Percentiles rank a stretch among this genome's conserved stretches.
phyloP scores from a whole-genome alignment of 2,329 filamentous ascomycete genomes.

The Colletotrichum somersetense region DNA sequence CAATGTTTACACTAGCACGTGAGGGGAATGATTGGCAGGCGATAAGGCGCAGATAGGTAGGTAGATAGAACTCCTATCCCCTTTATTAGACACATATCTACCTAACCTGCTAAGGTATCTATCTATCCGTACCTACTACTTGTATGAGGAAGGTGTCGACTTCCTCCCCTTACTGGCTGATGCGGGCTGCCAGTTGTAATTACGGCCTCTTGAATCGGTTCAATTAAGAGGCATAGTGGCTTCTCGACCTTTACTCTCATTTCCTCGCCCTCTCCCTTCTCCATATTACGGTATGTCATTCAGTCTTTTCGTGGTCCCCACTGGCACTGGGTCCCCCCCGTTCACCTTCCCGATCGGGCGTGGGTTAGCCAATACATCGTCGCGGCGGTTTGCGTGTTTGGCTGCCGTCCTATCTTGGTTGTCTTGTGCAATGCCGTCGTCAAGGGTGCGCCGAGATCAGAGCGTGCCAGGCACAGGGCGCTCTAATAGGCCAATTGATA shows the following conservation, averaged over 20 bases:
- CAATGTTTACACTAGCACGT: slow-evolving; percentile 27
- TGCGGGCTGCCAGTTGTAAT: not conserved
- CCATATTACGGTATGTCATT: not conserved
- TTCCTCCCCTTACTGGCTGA: slow-evolving; percentile 7
- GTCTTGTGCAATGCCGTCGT: not conserved
- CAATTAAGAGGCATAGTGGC: slow-evolving; percentile 1
- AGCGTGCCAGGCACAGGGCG: slow-evolving; percentile 42
- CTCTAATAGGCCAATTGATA: slow-evolving; percentile 44
- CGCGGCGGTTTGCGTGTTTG: not conserved
- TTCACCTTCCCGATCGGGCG: slow-evolving; percentile 39
- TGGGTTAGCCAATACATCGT: slow-evolving; percentile 19
- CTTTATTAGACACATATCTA: too few relatives aligned
- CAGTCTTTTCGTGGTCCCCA: slow-evolving; percentile 21
- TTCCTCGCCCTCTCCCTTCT: slow-evolving; percentile 4
- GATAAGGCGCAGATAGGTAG: slow-evolving; percentile 31
- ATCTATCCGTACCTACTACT: too few relatives aligned
- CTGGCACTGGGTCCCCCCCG: slow-evolving; percentile 27
- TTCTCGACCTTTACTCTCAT: slow-evolving; percentile 3
- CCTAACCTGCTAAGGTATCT: too few relatives aligned
- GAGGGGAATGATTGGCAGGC: slow-evolving; percentile 40
- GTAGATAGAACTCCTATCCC: too few relatives aligned
- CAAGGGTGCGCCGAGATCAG: slow-evolving; percentile 9
- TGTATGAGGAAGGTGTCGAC: not conserved
- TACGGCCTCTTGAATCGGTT: not conserved
- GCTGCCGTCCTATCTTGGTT: not conserved